Conservation (phyloP, 768 basidiomycete species). For the Boletus insuetus region DNA sequence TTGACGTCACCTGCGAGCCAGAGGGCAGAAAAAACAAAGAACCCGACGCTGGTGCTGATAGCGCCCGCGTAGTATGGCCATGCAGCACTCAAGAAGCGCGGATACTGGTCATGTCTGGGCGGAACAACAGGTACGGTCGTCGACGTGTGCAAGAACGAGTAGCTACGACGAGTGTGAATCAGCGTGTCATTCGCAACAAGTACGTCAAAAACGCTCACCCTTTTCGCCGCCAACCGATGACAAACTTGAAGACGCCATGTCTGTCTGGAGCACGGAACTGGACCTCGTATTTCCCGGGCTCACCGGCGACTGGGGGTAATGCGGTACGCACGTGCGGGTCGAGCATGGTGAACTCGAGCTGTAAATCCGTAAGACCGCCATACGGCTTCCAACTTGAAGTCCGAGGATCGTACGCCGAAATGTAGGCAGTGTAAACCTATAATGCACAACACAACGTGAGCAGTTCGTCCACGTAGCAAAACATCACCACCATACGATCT, state of each 20-base stretch:
- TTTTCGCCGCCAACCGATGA: constrained; percentile 86
- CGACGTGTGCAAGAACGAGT: constrained; percentile 69
- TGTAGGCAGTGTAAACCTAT: constrained; percentile 70
- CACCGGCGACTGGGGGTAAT: constrained; percentile 53
- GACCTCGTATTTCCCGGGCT: constrained; percentile 71
- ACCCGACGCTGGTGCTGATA: constrained; percentile 81
- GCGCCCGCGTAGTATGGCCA: constrained; percentile 96
- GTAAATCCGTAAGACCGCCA: constrained; percentile 72
- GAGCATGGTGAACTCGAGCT: constrained; percentile 97
- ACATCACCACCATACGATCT: constrained; percentile 51
- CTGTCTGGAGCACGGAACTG: constrained; percentile 90
- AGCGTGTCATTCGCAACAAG: background rate
- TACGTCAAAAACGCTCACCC: constrained; percentile 51
- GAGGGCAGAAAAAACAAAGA: constrained; percentile 80
- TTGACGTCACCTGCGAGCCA: constrained; percentile 86
- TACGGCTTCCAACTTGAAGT: constrained; percentile 67
- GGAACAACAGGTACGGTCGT: constrained; percentile 88
- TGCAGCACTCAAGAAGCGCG: constrained; percentile 91
- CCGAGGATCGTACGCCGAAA: constrained; percentile 65
- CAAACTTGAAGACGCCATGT: constrained; percentile 98
- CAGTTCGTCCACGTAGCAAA: background rate
- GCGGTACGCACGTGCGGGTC: constrained; percentile 92
- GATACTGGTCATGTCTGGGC: constrained; percentile 91
- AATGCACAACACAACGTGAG: constrained; percentile 2
- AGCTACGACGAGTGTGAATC: constrained; percentile 39